These are phyloP conservation scores for Eucalyptus pumila DNA, from an alignment of 345 rosid genomes.

Conservation along the genomic window DNA sequence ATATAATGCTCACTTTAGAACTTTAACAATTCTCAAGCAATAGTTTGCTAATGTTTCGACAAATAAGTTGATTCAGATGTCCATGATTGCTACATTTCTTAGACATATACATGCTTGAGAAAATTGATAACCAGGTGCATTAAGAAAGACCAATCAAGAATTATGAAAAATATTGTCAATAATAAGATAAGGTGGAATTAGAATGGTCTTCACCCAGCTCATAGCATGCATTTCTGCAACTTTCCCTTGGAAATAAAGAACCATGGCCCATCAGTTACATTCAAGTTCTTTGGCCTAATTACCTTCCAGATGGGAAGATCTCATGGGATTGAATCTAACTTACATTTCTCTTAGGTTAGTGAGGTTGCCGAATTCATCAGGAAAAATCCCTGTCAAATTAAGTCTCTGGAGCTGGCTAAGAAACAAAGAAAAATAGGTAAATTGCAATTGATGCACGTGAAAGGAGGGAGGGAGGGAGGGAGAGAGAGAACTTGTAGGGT, in stretches of 20 bases:
- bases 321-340: background rate
- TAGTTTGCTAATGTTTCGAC: background rate
- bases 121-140: background rate
- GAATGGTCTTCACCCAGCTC: background rate
- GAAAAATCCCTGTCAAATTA: conserved; percentile 46
- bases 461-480: background rate
- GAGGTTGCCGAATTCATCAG: conserved; percentile 57
- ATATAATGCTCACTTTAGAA: background rate
- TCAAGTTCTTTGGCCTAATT: background rate
- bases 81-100: background rate
- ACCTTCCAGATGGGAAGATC: background rate
- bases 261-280: background rate
- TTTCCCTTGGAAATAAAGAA: background rate
- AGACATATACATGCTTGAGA: background rate
- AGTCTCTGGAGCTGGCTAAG: conserved; percentile 35
- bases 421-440: background rate
- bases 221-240: background rate
- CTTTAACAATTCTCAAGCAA: background rate
- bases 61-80: no score
- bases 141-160: background rate
- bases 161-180: no score
- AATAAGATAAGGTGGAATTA: background rate
- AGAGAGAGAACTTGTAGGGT: background rate
- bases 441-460: background rate
- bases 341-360: conserved; percentile 42